Evolutionary conservation across 169 alveolate genomes (phyloP).

Genomic region (Sarcocystis neurona): DNA sequence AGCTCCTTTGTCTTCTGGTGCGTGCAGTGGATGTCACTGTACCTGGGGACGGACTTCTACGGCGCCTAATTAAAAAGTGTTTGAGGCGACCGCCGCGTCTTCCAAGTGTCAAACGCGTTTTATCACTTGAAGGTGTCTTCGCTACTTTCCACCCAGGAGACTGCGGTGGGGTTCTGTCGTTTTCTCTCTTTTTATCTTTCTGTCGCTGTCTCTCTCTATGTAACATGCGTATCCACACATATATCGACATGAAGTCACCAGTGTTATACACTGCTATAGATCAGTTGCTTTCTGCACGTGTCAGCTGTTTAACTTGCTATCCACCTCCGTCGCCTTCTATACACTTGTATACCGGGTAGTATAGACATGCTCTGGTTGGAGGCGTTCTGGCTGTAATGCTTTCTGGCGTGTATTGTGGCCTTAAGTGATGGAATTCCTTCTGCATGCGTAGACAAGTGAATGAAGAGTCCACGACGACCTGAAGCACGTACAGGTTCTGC

Average conservation of each 20-base stretch:
- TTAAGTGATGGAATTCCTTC: too few species aligned
- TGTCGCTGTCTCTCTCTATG: neutral
- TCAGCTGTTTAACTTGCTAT: neutral
- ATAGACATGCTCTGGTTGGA: too few species aligned
- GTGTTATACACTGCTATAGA: too few species aligned
- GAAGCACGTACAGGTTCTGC: too few species aligned
- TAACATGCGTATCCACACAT: too few species aligned
- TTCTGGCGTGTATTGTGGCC: too few species aligned
- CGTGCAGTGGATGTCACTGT: conserved; percentile 5
- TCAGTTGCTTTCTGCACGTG: too few species aligned
- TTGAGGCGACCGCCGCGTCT: neutral
- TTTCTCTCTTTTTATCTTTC: neutral
- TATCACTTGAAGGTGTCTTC: conserved; percentile 53
- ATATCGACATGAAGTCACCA: neutral
- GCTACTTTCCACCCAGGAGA: conserved; percentile 53
- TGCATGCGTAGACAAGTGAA: too few species aligned
- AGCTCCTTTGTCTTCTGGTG: neutral
- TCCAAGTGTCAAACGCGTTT: neutral
- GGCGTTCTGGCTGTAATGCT: too few species aligned
- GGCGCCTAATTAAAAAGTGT: neutral
- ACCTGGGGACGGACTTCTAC: conserved; percentile 15
- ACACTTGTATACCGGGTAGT: too few species aligned
- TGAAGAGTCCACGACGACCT: too few species aligned
- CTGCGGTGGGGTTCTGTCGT: conserved; percentile 36
- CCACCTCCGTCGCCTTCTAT: too few species aligned